Evolutionary conservation across 495 filamentous ascomycete genomes (phyloP).

Genomic region (Elasticomyces elasticus): DNA sequence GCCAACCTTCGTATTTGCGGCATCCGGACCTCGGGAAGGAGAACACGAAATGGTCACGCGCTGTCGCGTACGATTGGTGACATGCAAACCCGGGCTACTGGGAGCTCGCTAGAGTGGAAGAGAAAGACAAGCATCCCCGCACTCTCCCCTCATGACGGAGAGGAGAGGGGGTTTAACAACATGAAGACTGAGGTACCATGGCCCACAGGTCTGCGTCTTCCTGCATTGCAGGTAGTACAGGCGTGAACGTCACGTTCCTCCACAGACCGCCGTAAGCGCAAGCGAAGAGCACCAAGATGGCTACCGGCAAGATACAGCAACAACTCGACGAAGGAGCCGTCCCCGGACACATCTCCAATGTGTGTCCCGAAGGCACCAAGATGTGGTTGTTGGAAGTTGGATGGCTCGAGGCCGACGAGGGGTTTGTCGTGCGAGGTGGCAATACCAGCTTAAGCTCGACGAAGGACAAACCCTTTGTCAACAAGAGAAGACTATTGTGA

Average conservation of each 20-base stretch:
- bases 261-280: constrained; percentile 3
- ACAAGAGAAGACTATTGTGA: constrained; percentile 18
- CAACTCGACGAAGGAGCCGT: constrained; percentile 20
- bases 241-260: background rate
- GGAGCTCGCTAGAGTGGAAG: no score
- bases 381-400: constrained; percentile 22
- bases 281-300: background rate
- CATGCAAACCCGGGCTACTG: no score
- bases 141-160: background rate
- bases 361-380: constrained; percentile 22
- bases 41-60: no score
- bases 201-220: background rate
- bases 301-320: constrained; percentile 12
- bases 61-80: no score
- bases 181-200: background rate
- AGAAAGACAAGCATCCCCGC: no score
- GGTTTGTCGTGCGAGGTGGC: constrained; percentile 21
- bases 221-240: background rate
- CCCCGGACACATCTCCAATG: constrained; percentile 20
- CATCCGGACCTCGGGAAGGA: no score
- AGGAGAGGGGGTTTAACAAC: background rate
- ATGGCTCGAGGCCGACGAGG: constrained; percentile 23
- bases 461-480: constrained; percentile 17
- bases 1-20: no score
- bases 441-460: constrained; percentile 14